phyloP scores from a whole-genome alignment of 345 rosid species.

The Eucalyptus curtisii region DNA sequence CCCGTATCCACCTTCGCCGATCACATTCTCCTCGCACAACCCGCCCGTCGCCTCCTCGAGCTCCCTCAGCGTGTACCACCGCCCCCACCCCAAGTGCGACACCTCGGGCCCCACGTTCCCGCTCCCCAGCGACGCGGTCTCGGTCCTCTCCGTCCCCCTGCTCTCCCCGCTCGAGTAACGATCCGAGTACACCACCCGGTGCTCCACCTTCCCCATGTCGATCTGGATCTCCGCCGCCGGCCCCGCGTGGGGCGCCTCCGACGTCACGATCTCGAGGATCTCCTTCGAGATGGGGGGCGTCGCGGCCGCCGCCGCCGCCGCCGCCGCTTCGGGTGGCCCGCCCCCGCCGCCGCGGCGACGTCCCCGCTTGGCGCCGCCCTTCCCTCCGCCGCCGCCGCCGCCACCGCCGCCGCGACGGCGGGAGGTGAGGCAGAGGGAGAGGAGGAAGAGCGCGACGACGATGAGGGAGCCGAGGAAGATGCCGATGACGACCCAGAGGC shows the following conservation, averaged over 20 bases:
- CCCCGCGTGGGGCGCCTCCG: slow-evolving; percentile 16
- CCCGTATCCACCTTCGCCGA: slow-evolving; percentile 98
- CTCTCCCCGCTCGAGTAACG: slow-evolving; percentile 73
- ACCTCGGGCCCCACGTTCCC: slow-evolving; percentile 77
- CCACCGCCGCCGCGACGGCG: slow-evolving; percentile 48
- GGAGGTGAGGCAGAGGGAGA: slow-evolving; percentile 79
- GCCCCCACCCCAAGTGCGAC: slow-evolving; percentile 96
- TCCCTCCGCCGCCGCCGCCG: not conserved
- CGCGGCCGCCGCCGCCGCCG: not conserved
- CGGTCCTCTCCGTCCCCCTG: slow-evolving; percentile 37
- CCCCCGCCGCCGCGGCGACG: not conserved
- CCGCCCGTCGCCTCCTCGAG: slow-evolving; percentile 84
- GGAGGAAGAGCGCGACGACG: slow-evolving; percentile 70
- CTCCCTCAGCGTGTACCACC: slow-evolving; percentile 92
- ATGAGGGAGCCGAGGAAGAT: slow-evolving; percentile 75
- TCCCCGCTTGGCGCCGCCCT: not conserved
- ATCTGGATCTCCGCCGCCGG: slow-evolving; percentile 72
- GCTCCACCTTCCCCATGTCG: slow-evolving; percentile 82
- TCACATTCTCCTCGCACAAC: slow-evolving; percentile 76
- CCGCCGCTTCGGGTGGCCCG: not conserved
- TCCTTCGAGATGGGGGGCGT: slow-evolving; percentile 78
- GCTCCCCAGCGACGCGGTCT: slow-evolving; percentile 14
- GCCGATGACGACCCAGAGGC: slow-evolving; percentile 86
- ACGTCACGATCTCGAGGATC: slow-evolving; percentile 63
- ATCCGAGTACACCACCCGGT: slow-evolving; percentile 73